Percentiles rank a stretch among this genome's conserved stretches.
phyloP scores from a whole-genome alignment of 2,329 filamentous ascomycete species.

The Byssoonygena ceratinophila region DNA sequence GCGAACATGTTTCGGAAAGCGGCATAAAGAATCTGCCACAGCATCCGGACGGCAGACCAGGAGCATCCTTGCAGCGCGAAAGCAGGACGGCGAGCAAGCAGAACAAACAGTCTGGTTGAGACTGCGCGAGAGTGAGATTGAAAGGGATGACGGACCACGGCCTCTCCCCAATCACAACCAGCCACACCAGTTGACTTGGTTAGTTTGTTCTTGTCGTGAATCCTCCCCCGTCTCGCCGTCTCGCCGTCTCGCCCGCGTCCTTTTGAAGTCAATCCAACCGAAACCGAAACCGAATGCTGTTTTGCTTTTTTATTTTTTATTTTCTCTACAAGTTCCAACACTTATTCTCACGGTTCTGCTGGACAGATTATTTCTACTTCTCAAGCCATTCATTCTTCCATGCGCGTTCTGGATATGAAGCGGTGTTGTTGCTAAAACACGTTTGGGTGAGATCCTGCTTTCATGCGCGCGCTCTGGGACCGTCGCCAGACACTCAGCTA shows the following conservation, averaged over 20 bases:
- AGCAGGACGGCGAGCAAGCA: no score
- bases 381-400: no score
- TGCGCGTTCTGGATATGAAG: neutral
- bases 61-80: neutral
- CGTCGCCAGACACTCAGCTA: neutral
- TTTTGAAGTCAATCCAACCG: neutral
- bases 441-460: neutral
- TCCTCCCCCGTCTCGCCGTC: neutral
- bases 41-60: neutral
- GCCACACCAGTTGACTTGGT: slow-evolving; percentile 3
- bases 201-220: neutral
- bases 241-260: neutral
- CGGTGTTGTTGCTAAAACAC: neutral
- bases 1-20: neutral
- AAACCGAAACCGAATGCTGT: no score
- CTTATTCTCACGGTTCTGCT: no score
- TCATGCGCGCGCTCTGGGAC: neutral
- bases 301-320: neutral
- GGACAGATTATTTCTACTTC: no score
- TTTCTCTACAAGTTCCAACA: neutral
- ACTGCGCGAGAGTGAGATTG: neutral
- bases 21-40: neutral
- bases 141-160: neutral
- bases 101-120: neutral
- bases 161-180: slow-evolving; percentile 6